Evolutionary conservation across 257 asterid species (phyloP).

Genomic region (Solanum pimpinellifolium): DNA sequence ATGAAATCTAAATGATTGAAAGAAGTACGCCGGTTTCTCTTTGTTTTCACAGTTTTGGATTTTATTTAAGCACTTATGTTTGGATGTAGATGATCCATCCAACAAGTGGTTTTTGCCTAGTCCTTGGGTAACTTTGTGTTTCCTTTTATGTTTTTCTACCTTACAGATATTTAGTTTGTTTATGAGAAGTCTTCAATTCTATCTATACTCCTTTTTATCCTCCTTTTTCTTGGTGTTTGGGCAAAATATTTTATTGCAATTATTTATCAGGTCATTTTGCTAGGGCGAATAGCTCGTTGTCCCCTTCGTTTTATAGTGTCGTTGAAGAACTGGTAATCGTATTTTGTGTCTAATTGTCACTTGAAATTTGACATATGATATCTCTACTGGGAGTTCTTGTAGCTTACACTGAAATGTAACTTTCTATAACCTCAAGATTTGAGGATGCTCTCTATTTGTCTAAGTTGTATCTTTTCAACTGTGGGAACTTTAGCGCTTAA

Average conservation of each 20-base stretch:
- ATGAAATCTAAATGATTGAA: not conserved
- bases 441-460: not conserved
- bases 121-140: not conserved
- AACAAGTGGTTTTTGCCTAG: conserved; percentile 5
- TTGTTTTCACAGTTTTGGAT: conserved; percentile 15
- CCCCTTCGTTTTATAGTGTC: not conserved
- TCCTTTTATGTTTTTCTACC: not conserved
- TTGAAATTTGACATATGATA: not conserved
- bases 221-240: not conserved
- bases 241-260: not conserved
- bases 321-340: not conserved
- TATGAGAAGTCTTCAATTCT: not conserved
- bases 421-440: not conserved
- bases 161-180: not conserved
- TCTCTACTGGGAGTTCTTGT: not conserved
- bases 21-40: not conserved
- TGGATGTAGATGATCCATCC: conserved; percentile 3
- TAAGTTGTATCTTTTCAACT: not conserved
- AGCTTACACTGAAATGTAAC: not conserved
- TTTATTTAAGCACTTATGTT: not conserved
- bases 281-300: not conserved
- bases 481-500: not conserved
- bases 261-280: not conserved
- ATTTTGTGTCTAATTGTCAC: not conserved
- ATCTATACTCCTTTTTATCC: not conserved